These are phyloP conservation scores for Saccharomycopsis selenospora DNA, from an alignment of 805 yeast genomes.

Conservation along the genomic window DNA sequence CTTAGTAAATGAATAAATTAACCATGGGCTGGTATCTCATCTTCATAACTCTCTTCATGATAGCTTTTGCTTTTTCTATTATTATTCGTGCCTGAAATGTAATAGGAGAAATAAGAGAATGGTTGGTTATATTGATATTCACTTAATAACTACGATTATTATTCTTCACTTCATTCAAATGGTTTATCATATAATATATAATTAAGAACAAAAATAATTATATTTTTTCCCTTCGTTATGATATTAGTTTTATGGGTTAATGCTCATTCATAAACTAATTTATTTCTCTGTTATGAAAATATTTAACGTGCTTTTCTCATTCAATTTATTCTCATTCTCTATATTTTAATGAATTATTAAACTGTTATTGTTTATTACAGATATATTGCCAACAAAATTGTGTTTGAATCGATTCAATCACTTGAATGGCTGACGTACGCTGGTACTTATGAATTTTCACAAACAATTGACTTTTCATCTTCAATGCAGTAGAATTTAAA, in stretches of 20 bases:
- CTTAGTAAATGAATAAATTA: conserved; percentile 1
- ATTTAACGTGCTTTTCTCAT: no score
- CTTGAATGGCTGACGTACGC: neutral
- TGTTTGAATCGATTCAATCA: neutral
- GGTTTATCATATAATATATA: no score
- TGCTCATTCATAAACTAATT: no score
- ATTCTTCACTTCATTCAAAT: no score
- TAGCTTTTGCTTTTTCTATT: neutral
- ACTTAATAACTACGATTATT: no score
- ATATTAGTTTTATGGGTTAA: no score
- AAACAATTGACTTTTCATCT: neutral
- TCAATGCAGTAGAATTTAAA: neutral
- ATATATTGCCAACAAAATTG: no score
- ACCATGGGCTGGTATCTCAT: no score
- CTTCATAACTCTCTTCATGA: neutral
- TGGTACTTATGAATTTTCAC: neutral
- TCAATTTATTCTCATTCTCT: neutral
- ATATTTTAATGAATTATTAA: conserved; percentile 2
- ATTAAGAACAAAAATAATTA: no score
- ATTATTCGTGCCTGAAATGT: neutral
- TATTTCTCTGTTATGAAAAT: no score
- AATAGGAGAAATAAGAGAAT: neutral
- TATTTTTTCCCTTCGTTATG: no score
- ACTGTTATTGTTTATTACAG: no score
- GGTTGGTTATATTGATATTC: neutral